Percentiles rank a stretch among this genome's conserved stretches.
These are phyloP conservation scores for Trichocladium uniseriatum DNA, from an alignment of 495 filamentous ascomycete species.

Conservation along the genomic window DNA sequence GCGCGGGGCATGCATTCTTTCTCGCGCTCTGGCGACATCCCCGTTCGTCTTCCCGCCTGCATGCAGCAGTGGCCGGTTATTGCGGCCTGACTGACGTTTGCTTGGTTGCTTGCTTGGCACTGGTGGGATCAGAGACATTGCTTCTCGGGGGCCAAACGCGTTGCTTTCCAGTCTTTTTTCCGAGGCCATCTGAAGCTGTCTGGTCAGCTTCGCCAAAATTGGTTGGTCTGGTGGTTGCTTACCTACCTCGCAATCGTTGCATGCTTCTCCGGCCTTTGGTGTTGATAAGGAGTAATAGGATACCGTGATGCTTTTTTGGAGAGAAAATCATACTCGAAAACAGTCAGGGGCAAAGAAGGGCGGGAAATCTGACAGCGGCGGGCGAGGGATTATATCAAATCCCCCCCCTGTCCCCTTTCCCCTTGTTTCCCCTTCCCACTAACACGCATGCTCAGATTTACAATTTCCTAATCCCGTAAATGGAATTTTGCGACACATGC, in stretches of 20 bases:
- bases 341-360: background rate
- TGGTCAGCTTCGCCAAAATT: background rate
- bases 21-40: background rate
- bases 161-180: too few species aligned
- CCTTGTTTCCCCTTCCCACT: background rate
- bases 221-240: background rate
- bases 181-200: too few species aligned
- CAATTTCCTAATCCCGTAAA: slow-evolving; percentile 4
- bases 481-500: background rate
- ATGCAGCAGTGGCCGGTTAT: background rate
- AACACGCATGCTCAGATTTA: background rate
- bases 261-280: background rate
- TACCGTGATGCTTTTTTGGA: background rate
- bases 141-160: too few species aligned
- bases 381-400: background rate
- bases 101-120: background rate
- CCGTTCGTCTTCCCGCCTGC: background rate
- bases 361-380: background rate
- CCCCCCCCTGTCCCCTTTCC: too few species aligned
- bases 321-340: background rate
- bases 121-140: background rate
- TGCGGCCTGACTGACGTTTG: background rate
- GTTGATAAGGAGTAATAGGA: background rate
- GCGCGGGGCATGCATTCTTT: background rate
- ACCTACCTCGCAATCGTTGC: background rate